Percentiles rank a stretch among this genome's conserved stretches.
Evolutionary conservation across 257 asterid species (phyloP).

Genomic region (Anisodus tanguticus): DNA sequence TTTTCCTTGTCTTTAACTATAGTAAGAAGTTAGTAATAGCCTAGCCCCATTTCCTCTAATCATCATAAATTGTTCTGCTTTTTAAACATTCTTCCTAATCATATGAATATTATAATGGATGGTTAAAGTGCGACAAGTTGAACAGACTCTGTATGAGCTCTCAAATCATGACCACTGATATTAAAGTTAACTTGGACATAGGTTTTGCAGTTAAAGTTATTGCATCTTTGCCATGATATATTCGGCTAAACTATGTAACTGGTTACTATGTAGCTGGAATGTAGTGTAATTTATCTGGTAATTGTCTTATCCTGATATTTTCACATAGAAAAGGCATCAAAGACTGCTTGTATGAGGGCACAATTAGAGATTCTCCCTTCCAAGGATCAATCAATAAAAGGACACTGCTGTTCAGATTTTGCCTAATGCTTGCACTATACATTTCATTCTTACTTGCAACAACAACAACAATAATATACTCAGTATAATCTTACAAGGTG

Average conservation of each 20-base stretch:
- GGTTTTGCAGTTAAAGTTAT: slow-evolving; percentile 5
- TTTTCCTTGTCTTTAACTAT: not conserved
- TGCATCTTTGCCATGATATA: not conserved
- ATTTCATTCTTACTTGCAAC: no score
- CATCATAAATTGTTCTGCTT: not conserved
- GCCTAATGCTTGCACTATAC: not conserved
- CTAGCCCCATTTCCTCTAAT: not conserved
- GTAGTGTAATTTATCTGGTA: not conserved
- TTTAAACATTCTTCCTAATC: not conserved
- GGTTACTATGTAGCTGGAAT: not conserved
- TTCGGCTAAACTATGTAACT: not conserved
- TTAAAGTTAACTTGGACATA: no score
- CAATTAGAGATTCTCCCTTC: not conserved
- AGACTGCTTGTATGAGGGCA: not conserved
- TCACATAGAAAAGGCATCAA: not conserved
- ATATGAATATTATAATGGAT: not conserved
- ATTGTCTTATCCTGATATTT: not conserved
- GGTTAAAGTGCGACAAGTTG: not conserved
- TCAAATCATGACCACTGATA: not conserved
- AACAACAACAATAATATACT: no score
- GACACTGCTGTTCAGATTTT: not conserved
- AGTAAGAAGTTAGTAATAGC: not conserved
- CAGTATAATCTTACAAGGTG: no score
- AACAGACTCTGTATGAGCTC: not conserved
- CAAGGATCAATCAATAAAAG: not conserved